Percentiles rank a stretch among this genome's conserved stretches.
Conservation (phyloP, 2,329 filamentous ascomycete genomes). For the Hypoxylon sp. region DNA sequence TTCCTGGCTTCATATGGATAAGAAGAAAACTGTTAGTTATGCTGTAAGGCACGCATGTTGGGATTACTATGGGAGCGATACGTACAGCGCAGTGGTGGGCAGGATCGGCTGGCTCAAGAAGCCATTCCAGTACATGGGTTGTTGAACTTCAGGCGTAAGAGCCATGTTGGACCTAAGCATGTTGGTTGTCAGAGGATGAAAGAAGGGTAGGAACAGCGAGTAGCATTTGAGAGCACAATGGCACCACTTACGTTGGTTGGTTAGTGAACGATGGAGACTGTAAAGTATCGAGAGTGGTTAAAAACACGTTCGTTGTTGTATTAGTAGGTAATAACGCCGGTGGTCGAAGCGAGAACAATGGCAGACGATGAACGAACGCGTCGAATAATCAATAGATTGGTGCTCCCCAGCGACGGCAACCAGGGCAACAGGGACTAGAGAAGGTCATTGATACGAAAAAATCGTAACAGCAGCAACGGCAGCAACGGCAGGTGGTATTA, state of each 20-base stretch:
- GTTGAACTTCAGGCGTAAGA: too few relatives aligned
- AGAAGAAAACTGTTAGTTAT: not conserved
- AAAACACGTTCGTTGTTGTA: too few relatives aligned
- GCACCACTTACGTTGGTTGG: too few relatives aligned
- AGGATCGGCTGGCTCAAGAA: too few relatives aligned
- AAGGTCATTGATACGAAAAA: not conserved
- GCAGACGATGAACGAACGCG: not conserved
- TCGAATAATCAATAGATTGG: not conserved
- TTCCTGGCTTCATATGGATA: not conserved
- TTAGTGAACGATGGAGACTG: too few relatives aligned
- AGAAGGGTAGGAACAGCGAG: too few relatives aligned
- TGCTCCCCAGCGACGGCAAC: not conserved
- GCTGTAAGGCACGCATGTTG: not conserved
- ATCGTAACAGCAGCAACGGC: not conserved
- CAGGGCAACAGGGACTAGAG: not conserved
- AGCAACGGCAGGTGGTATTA: slow-evolving; percentile 2
- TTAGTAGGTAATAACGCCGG: not conserved
- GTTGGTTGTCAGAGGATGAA: too few relatives aligned
- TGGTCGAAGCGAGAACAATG: not conserved
- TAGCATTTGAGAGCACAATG: too few relatives aligned
- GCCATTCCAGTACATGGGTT: too few relatives aligned
- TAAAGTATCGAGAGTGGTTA: too few relatives aligned
- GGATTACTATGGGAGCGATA: not conserved
- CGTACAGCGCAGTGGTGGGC: too few relatives aligned
- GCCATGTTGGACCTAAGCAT: too few relatives aligned